These are phyloP conservation scores for Epicoccum sorghinum DNA, from an alignment of 2,329 filamentous ascomycete genomes.

Conservation along the genomic window DNA sequence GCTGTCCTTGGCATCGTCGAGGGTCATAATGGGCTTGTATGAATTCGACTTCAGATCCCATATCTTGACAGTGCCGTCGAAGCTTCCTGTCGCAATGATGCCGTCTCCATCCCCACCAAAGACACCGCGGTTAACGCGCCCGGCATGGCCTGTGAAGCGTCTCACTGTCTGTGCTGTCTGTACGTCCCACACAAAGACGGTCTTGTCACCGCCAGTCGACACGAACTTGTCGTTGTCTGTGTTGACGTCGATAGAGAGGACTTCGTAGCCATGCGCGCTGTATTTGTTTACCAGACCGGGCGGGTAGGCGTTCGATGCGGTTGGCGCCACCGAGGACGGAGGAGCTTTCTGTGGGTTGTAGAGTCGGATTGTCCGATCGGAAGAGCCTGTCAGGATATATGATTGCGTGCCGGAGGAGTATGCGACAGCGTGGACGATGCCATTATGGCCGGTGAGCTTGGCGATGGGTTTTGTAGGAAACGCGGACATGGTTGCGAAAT, in stretches of 20 bases:
- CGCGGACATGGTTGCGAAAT: slow-evolving; percentile 37
- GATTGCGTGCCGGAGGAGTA: slow-evolving; percentile 57
- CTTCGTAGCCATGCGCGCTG: slow-evolving; percentile 87
- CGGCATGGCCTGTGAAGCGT: slow-evolving; percentile 74
- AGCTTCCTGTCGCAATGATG: slow-evolving; percentile 73
- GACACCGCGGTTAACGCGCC: slow-evolving; percentile 76
- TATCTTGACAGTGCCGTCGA: slow-evolving; percentile 76
- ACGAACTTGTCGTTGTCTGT: slow-evolving; percentile 83
- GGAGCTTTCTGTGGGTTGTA: slow-evolving; percentile 73
- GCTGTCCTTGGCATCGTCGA: slow-evolving; percentile 75
- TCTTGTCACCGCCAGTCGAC: slow-evolving; percentile 86
- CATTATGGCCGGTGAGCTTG: slow-evolving; percentile 50
- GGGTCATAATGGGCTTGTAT: slow-evolving; percentile 72
- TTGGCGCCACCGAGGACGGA: slow-evolving; percentile 42
- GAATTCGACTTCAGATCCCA: slow-evolving; percentile 57
- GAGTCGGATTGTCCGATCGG: slow-evolving; percentile 83
- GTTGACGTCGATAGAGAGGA: slow-evolving; percentile 77
- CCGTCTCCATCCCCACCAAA: slow-evolving; percentile 79
- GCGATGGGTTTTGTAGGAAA: slow-evolving; percentile 51
- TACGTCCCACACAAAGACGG: slow-evolving; percentile 95
- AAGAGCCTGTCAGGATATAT: slow-evolving; percentile 78
- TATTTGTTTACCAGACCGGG: slow-evolving; percentile 80
- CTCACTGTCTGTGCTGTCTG: slow-evolving; percentile 76
- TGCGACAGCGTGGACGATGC: slow-evolving; percentile 57
- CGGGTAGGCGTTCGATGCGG: slow-evolving; percentile 30